phyloP scores from a whole-genome alignment of 1,139 yeast genomes.

The Geotrichum aggregatum region DNA sequence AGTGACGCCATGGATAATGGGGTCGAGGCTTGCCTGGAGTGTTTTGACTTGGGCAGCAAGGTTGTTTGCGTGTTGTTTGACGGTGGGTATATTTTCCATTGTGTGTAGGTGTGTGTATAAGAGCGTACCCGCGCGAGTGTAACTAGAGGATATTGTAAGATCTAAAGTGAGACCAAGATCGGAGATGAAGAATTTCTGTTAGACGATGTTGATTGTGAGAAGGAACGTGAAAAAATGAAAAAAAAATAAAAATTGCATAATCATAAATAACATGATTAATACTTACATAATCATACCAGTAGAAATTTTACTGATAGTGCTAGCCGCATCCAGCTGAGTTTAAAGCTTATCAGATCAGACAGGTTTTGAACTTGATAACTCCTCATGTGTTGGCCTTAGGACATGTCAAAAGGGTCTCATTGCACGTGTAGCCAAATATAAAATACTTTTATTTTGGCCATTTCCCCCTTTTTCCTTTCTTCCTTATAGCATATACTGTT shows the following conservation, averaged over 20 bases:
- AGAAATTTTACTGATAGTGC: no score
- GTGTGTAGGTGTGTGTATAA: no score
- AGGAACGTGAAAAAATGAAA: neutral
- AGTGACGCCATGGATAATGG: slow-evolving; percentile 31
- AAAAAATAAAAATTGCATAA: neutral
- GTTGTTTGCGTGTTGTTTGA: slow-evolving; percentile 28
- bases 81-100: slow-evolving; percentile 30
- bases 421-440: neutral
- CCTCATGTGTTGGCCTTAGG: neutral
- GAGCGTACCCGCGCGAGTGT: no score
- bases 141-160: neutral
- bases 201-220: neutral
- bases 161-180: no score
- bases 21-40: slow-evolving; percentile 31
- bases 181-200: no score
- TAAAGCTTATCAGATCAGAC: neutral
- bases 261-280: neutral
- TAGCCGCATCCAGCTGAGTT: no score
- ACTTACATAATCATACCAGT: no score
- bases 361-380: no score
- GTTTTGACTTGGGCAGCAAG: slow-evolving; percentile 33
- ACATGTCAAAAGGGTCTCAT: neutral
- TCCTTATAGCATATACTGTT: neutral
- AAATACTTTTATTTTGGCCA: neutral
- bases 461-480: neutral